Evolutionary conservation across 169 alveolate genomes (phyloP).

Genomic region (Plasmodium fragile): DNA sequence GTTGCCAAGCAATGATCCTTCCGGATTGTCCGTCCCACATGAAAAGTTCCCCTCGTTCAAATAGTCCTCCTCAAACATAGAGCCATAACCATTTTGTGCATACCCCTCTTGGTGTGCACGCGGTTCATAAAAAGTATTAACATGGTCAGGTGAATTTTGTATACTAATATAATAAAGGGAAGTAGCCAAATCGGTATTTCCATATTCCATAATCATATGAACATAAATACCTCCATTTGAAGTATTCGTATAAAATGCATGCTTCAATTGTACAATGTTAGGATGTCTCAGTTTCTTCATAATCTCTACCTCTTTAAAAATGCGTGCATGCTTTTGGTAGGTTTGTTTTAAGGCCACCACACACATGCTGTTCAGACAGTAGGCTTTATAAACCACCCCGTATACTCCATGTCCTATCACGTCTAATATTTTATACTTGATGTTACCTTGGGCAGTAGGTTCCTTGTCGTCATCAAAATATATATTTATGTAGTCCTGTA

Average conservation of each 20-base stretch:
- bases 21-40: neutral
- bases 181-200: constrained; percentile 65
- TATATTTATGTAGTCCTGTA: constrained; percentile 48
- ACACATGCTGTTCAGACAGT: constrained; percentile 94
- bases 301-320: constrained; percentile 80
- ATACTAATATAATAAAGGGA: constrained; percentile 44
- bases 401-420: constrained; percentile 98
- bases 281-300: constrained; percentile 96
- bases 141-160: constrained; percentile 16
- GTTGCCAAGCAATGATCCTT: no score
- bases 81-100: neutral
- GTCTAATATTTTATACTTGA: constrained; percentile 87
- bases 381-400: constrained; percentile 97
- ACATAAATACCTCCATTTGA: constrained; percentile 53
- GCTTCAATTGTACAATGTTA: constrained; percentile 93
- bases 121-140: neutral
- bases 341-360: constrained; percentile 98
- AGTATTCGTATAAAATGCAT: constrained; percentile 88
- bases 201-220: constrained; percentile 71
- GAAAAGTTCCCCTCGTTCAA: neutral
- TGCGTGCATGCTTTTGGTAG: constrained; percentile 83
- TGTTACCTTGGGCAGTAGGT: neutral
- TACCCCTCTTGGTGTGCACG: neutral
- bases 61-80: neutral
- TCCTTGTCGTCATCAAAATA: constrained; percentile 50